Evolutionary conservation across 2,329 filamentous ascomycete species (phyloP), one percentile per base, ranked within the genome.

Genomic region (Apiospora malaysiana): DNA sequence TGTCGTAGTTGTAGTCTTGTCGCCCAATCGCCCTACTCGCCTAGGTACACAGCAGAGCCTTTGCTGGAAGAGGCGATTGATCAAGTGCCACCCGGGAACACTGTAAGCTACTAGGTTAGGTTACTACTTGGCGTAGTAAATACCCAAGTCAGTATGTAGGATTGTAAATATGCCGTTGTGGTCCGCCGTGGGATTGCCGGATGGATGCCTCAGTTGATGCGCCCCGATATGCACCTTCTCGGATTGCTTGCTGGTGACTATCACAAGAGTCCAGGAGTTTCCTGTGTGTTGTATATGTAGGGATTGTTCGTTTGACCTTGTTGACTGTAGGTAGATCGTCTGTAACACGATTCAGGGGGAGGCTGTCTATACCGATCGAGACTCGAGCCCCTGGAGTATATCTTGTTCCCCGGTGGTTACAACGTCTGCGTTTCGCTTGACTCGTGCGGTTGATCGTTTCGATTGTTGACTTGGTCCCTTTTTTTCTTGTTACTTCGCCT

Each of bases 341-440:
- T 63, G 56, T 40, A 63, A 40, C 27, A 40, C 51, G 51, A 59
- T 16, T 37, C 51, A 63, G 32, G 56, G 32, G 51, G 32, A 27
- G 32, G 18, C 32, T 40, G 56, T 40, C 56, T 21, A n/a, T 40
- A 40, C 37, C 32, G 56, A 40, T 63, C 32, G 56, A 63, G 56
- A n/a, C 56, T 63, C 10, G 9, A 40, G 37, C 18, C 56, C 56
- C 32, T 37, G 51, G 27, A 59, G 51, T 59, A 59, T 59, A 59
- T 59, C 27, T 6, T 32, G 25, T 6, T 18, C 40, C 25, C 27
- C 49, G 14, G 25, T 25, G 49, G 49, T 56, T 56, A 25, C 25
- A 59, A 59, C 51, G 51, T 59, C 32, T 37, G 32, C 51, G 51
- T 59, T 59, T 37, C 51, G 51, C 12, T 40, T 63, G 56, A 63